Percentiles rank a stretch among this genome's conserved stretches.
These are phyloP conservation scores for Rhodotorula sp. DNA, from an alignment of 1,284 basidiomycete genomes.

Conservation along the genomic window DNA sequence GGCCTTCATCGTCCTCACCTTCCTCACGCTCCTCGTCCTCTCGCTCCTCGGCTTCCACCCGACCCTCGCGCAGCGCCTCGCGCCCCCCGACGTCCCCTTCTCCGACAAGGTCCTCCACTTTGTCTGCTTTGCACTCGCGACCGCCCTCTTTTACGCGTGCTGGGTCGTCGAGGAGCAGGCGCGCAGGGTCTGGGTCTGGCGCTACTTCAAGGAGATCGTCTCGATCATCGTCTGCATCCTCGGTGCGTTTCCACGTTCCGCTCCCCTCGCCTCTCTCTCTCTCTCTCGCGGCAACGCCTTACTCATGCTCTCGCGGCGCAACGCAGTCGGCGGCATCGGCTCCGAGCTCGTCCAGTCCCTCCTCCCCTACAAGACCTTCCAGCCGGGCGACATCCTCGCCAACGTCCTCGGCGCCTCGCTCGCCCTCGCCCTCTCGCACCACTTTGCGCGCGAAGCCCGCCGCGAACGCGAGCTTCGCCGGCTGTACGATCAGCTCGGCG, in stretches of 20 bases:
- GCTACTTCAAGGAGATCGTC: conserved; percentile 69
- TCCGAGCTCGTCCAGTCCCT: conserved; percentile 81
- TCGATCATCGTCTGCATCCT: conserved; percentile 70
- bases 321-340: conserved; percentile 65
- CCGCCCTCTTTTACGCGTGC: conserved; percentile 80
- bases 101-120: conserved; percentile 85
- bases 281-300: not conserved
- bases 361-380: conserved; percentile 79
- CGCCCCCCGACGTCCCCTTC: conserved; percentile 58
- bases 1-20: conserved; percentile 23
- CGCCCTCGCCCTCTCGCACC: conserved; percentile 62
- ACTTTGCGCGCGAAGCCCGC: conserved; percentile 5
- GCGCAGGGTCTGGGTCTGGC: conserved; percentile 72
- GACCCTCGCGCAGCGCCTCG: conserved; percentile 33
- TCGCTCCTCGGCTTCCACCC: conserved; percentile 44
- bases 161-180: conserved; percentile 81
- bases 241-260: conserved; percentile 2
- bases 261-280: not conserved
- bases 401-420: conserved; percentile 75
- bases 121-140: conserved; percentile 73
- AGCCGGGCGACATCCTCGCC: conserved; percentile 73
- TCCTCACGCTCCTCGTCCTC: conserved; percentile 32
- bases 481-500: conserved; percentile 20
- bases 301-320: not conserved
- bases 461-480: conserved; percentile 17